Evolutionary conservation across 148 eudicot genomes (phyloP).

Genomic region (Dysphania ambrosioides): DNA sequence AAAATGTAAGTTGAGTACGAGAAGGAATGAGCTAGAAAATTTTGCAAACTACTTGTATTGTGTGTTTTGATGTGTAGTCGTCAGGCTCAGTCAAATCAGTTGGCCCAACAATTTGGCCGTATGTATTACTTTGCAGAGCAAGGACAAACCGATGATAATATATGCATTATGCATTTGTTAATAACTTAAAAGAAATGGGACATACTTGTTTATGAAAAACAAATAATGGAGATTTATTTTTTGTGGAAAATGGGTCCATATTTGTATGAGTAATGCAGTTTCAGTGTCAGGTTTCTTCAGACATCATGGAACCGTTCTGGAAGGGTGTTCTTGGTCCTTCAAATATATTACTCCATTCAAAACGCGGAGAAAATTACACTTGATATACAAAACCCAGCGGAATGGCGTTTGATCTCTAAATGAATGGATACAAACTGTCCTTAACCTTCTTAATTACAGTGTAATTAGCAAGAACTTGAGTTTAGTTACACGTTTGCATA

Average conservation of each 20-base stretch:
- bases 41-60: not conserved
- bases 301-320: not conserved
- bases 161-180: too few species aligned
- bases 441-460: too few species aligned
- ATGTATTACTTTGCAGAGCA: too few species aligned
- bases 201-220: not conserved
- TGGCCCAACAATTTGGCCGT: conserved; percentile 4
- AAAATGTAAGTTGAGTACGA: not conserved
- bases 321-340: not conserved
- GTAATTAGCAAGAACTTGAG: too few species aligned
- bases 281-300: conserved; percentile 11
- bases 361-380: too few species aligned
- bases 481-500: too few species aligned
- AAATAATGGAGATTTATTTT: not conserved
- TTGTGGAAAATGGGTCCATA: conserved; percentile 6
- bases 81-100: not conserved
- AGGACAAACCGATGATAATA: too few species aligned
- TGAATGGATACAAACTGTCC: too few species aligned
- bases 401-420: too few species aligned
- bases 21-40: not conserved
- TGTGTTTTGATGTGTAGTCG: not conserved
- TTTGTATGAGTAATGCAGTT: not conserved
- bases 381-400: too few species aligned
- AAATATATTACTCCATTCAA: not conserved
- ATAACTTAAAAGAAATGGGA: not conserved